phyloP scores from a whole-genome alignment of 2,329 filamentous ascomycete genomes.

The Myriosclerotinia curreyana region DNA sequence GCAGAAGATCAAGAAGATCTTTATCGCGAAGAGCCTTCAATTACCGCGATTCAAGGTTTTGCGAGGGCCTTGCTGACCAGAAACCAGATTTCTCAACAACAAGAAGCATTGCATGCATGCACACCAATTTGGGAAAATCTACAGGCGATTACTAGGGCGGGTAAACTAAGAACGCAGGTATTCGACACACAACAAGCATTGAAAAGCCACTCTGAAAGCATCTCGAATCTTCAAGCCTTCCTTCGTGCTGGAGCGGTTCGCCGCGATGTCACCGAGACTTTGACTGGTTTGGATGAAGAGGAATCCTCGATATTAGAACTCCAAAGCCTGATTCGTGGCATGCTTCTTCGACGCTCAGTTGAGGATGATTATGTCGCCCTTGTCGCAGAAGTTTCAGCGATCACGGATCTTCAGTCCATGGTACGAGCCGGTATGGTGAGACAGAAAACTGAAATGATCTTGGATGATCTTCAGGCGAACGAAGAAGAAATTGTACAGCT shows the following conservation, averaged over 20 bases:
- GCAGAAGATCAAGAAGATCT: slow-evolving; percentile 53
- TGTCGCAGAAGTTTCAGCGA: slow-evolving; percentile 53
- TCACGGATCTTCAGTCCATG: slow-evolving; percentile 63
- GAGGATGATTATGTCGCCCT: slow-evolving; percentile 53
- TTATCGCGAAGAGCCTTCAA: slow-evolving; percentile 48
- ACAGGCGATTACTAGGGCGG: slow-evolving; percentile 44
- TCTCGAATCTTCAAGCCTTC: slow-evolving; percentile 39
- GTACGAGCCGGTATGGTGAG: slow-evolving; percentile 65
- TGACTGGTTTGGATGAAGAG: slow-evolving; percentile 48
- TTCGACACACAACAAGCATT: slow-evolving; percentile 50
- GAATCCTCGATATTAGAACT: slow-evolving; percentile 50
- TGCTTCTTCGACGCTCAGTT: slow-evolving; percentile 54
- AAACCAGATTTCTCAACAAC: slow-evolving; percentile 51
- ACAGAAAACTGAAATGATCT: slow-evolving; percentile 56
- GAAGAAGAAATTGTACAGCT: slow-evolving; percentile 65
- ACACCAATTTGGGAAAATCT: slow-evolving; percentile 51
- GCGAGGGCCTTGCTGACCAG: slow-evolving; percentile 61
- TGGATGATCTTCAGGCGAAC: slow-evolving; percentile 68
- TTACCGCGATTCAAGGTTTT: slow-evolving; percentile 59
- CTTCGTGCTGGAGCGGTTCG: slow-evolving; percentile 54
- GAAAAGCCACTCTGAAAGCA: slow-evolving; percentile 46
- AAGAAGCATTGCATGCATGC: slow-evolving; percentile 51
- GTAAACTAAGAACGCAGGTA: slow-evolving; percentile 47
- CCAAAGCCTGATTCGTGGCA: slow-evolving; percentile 60
- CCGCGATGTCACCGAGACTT: slow-evolving; percentile 47